Percentiles rank a stretch among this genome's conserved stretches.
phyloP scores from a whole-genome alignment of 2,329 filamentous ascomycete genomes.

The Samsoniella hepiali region DNA sequence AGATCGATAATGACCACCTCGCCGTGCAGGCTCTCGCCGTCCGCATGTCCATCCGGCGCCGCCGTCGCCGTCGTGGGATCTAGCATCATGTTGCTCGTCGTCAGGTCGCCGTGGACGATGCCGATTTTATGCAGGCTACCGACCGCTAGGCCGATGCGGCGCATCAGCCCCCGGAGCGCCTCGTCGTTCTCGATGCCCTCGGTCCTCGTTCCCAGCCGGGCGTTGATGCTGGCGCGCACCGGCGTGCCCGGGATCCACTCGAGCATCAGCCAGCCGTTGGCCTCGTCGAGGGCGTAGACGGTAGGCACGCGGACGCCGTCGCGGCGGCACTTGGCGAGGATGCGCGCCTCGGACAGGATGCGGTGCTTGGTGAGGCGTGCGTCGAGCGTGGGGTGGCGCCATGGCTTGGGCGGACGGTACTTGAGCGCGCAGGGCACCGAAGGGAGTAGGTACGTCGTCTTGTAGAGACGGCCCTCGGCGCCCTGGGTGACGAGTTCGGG shows the following conservation, averaged over 20 bases:
- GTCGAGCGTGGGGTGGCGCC: constrained; percentile 88
- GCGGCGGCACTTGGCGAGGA: constrained; percentile 72
- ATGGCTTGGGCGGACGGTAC: constrained; percentile 85
- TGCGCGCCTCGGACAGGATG: constrained; percentile 83
- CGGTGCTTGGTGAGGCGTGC: constrained; percentile 80
- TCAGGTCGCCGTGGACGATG: constrained; percentile 91
- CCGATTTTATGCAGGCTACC: constrained; percentile 78
- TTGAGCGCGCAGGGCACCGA: constrained; percentile 75
- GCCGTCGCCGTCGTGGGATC: constrained; percentile 28
- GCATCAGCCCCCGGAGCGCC: constrained; percentile 61
- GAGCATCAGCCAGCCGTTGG: constrained; percentile 70
- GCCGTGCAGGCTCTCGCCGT: constrained; percentile 50
- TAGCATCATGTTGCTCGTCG: constrained; percentile 95
- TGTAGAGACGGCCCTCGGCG: constrained; percentile 92
- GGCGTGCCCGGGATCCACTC: constrained; percentile 79
- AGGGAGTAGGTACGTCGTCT: constrained; percentile 72
- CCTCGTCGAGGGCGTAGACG: constrained; percentile 67
- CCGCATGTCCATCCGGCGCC: constrained; percentile 22
- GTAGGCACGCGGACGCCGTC: constrained; percentile 81
- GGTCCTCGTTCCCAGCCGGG: constrained; percentile 56
- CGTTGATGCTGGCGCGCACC: constrained; percentile 66
- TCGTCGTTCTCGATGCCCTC: constrained; percentile 41
- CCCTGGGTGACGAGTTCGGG: constrained; percentile 82
- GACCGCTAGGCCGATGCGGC: constrained; percentile 66
- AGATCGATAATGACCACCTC: constrained; percentile 93